phyloP scores from a whole-genome alignment of 2,329 filamentous ascomycete genomes.

The Monosporascus sp. region DNA sequence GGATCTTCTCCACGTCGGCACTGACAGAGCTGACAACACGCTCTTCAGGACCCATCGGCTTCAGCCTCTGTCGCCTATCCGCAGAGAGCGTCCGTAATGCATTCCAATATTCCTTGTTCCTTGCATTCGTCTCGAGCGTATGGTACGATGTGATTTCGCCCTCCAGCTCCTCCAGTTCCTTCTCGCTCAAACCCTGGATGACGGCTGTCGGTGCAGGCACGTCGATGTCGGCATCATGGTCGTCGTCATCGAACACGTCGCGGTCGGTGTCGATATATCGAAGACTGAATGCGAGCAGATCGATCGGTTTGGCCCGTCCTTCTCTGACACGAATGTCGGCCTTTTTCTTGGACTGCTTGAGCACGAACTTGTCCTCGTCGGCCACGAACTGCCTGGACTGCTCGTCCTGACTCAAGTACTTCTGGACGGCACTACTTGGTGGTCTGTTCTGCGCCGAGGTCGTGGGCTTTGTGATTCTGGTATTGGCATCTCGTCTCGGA shows the following conservation, averaged over 20 bases:
- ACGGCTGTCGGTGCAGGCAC: conserved; percentile 77
- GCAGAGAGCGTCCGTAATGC: conserved; percentile 80
- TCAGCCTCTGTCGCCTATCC: conserved; percentile 64
- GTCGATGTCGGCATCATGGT: conserved; percentile 66
- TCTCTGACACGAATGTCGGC: conserved; percentile 91
- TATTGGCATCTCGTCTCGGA: conserved; percentile 50
- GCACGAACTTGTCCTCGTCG: conserved; percentile 90
- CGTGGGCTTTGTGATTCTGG: conserved; percentile 50
- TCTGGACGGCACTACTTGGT: conserved; percentile 25
- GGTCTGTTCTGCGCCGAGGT: conserved; percentile 25
- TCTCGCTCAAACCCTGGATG: conserved; percentile 64
- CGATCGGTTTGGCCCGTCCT: conserved; percentile 84
- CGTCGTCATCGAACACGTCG: conserved; percentile 81
- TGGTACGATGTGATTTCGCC: conserved; percentile 78
- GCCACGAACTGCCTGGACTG: conserved; percentile 81
- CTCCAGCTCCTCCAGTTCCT: conserved; percentile 69
- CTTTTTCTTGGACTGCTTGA: conserved; percentile 97
- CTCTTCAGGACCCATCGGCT: conserved; percentile 56
- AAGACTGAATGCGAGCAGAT: conserved; percentile 87
- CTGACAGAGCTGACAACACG: conserved; percentile 78
- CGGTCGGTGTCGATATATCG: conserved; percentile 81
- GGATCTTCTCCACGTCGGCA: conserved; percentile 80
- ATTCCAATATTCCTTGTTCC: conserved; percentile 88
- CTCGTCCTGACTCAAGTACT: conserved; percentile 66
- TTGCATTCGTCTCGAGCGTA: conserved; percentile 69